A percentile compares a stretch with the other conserved stretches of the same genome.
Evolutionary conservation across 2,329 filamentous ascomycete species (phyloP).

Genomic region (Orbilia ellipsospora): DNA sequence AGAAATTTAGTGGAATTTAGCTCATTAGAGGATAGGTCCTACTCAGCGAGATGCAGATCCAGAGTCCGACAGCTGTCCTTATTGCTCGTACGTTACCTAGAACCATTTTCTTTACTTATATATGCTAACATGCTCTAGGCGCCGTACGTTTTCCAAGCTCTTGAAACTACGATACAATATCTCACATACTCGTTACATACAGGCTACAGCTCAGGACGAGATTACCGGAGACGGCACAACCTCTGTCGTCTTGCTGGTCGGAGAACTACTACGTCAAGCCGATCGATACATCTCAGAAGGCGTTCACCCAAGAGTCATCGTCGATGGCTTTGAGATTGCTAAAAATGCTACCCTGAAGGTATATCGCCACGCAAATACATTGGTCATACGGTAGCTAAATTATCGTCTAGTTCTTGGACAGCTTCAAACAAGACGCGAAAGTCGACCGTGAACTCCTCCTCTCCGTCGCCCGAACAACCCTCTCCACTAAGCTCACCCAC

Average conservation of each 20-base stretch:
- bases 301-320: slow-evolving; percentile 95
- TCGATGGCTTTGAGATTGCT: slow-evolving; percentile 96
- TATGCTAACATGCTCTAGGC: slow-evolving; percentile 25
- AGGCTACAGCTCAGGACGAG: slow-evolving; percentile 94
- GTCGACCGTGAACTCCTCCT: slow-evolving; percentile 94
- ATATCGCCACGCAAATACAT: not conserved
- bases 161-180: slow-evolving; percentile 38
- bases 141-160: slow-evolving; percentile 54
- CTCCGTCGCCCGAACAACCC: slow-evolving; percentile 90
- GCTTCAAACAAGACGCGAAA: slow-evolving; percentile 87
- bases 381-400: too few relatives aligned
- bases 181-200: slow-evolving; percentile 66
- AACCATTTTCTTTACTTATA: not conserved
- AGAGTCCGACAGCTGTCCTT: slow-evolving; percentile 95
- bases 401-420: slow-evolving; percentile 79
- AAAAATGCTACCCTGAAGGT: slow-evolving; percentile 93
- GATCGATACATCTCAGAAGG: slow-evolving; percentile 96
- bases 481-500: slow-evolving; percentile 93
- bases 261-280: slow-evolving; percentile 97
- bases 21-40: slow-evolving; percentile 60
- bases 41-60: slow-evolving; percentile 86
- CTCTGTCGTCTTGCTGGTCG: slow-evolving; percentile 92
- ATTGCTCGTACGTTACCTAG: slow-evolving; percentile 68
- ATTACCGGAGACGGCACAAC: slow-evolving; percentile 98
- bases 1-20: slow-evolving; percentile 68